phyloP scores from a whole-genome alignment of 768 basidiomycete genomes.

The Lactifluus rugatus region DNA sequence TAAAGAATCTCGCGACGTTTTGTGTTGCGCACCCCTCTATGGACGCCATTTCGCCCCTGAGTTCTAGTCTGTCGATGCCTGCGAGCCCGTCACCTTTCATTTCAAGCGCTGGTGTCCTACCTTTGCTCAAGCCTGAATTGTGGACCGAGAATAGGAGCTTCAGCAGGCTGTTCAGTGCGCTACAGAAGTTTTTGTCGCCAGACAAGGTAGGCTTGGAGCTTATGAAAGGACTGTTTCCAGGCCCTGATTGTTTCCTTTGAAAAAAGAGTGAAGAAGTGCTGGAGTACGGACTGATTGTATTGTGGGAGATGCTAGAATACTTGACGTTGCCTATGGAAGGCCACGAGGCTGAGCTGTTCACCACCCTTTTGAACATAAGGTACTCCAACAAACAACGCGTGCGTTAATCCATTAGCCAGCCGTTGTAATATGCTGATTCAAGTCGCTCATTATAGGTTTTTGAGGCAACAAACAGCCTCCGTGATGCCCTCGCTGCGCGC shows the following conservation, averaged over 20 bases:
- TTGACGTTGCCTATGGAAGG: slow-evolving; percentile 69
- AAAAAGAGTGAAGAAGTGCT: slow-evolving; percentile 52
- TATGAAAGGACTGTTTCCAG: slow-evolving; percentile 1
- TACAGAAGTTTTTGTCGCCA: slow-evolving; percentile 55
- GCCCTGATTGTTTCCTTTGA: slow-evolving; percentile 9
- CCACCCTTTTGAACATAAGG: slow-evolving; percentile 57
- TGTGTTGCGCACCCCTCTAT: slow-evolving; percentile 50
- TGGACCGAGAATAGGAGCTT: slow-evolving; percentile 70
- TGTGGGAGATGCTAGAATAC: slow-evolving; percentile 78
- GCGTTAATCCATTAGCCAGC: slow-evolving; percentile 22
- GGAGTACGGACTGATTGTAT: slow-evolving; percentile 68
- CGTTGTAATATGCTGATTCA: not conserved
- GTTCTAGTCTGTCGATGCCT: slow-evolving; percentile 41
- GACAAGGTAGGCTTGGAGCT: slow-evolving; percentile 39
- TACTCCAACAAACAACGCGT: slow-evolving; percentile 67
- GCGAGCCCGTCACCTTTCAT: slow-evolving; percentile 50
- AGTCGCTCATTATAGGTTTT: slow-evolving; percentile 43
- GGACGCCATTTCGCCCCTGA: slow-evolving; percentile 44
- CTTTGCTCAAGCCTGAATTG: slow-evolving; percentile 43
- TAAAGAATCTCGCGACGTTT: slow-evolving; percentile 59
- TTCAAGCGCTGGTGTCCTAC: slow-evolving; percentile 31
- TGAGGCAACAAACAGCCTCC: slow-evolving; percentile 74
- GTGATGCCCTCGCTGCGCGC: slow-evolving; percentile 59
- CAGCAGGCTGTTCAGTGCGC: slow-evolving; percentile 55
- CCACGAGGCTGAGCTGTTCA: slow-evolving; percentile 67